Base-by-base conservation (phyloP, 2,329 filamentous ascomycete species). In the Plenodomus biglobosus region DNA sequence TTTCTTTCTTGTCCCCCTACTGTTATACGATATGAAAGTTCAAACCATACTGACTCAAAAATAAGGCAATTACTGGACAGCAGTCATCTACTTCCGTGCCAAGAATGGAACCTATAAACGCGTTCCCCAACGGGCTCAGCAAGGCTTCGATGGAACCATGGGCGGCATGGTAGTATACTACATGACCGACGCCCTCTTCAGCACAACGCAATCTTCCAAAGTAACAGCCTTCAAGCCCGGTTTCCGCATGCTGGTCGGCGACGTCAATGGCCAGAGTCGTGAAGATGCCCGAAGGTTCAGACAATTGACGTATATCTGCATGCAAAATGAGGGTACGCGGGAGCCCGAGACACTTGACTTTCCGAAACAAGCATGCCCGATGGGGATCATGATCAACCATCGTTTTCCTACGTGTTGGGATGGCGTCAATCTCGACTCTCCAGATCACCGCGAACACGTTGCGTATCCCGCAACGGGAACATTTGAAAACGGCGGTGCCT, bases 231-330 rank as follows among this genome's bases (percentile, higher is more conserved):
- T 77, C 59, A 73, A 53, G 39, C 61, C 52, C 2, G 56, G 75
- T 5, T 77, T 77, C 70, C 72, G 75, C 32, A 77, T 77, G 75
- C 70, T 77, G 6, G 66, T 74, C 13, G 75, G 75, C 30, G 70
- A 76, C 37, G 68, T 70, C 2, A 46, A 34, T 21, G 59, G 64
- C 40, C 46, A 51, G 1, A 50, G 43, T 34, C 61, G 62, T 42
- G 58, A 62, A 27, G 43, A 56, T 38, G 61, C 62, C 8, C 46
- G 61, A 27, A 47, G 55, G 32, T 65, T 64, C 44, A 53, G 62
- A 10, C 62, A 65, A 32, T 35, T 66, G 32, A 66, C 61, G 3
- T 66, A 58, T 39, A 66, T 55, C 24, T 66, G 62, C 45, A 65
- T 66, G 61, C 47, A 66, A 40, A 59, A 64, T 38, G 60, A 65